Evolutionary conservation across 805 yeast genomes (phyloP).

Genomic region (Grigorovia transvaalensis): DNA sequence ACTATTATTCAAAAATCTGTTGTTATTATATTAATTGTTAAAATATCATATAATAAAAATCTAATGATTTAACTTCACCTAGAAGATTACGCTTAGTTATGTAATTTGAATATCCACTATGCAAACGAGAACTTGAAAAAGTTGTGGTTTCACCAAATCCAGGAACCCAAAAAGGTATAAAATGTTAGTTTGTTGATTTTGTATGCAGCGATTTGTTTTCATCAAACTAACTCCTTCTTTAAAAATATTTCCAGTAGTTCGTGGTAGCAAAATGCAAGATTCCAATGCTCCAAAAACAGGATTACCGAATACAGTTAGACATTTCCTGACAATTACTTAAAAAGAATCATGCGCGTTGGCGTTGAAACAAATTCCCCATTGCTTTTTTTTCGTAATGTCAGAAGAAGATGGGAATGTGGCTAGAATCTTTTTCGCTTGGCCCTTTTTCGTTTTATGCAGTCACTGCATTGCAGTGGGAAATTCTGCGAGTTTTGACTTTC

Average conservation of each 20-base stretch:
- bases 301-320: background rate
- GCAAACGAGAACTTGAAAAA: background rate
- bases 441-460: background rate
- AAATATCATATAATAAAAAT: background rate
- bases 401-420: background rate
- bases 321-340: background rate
- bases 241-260: background rate
- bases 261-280: background rate
- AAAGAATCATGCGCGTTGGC: background rate
- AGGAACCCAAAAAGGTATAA: background rate
- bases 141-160: background rate
- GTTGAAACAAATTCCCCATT: background rate
- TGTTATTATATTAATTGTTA: too few relatives aligned
- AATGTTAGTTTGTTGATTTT: background rate
- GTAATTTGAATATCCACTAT: background rate
- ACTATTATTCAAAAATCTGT: background rate
- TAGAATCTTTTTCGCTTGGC: background rate
- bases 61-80: background rate
- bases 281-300: background rate
- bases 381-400: background rate
- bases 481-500: background rate
- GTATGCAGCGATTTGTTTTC: background rate
- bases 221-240: background rate
- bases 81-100: too few relatives aligned
- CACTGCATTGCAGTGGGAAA: background rate